Evolutionary conservation across 495 filamentous ascomycete species (phyloP).

Genomic region (Aspergillus saccharolyticus): DNA sequence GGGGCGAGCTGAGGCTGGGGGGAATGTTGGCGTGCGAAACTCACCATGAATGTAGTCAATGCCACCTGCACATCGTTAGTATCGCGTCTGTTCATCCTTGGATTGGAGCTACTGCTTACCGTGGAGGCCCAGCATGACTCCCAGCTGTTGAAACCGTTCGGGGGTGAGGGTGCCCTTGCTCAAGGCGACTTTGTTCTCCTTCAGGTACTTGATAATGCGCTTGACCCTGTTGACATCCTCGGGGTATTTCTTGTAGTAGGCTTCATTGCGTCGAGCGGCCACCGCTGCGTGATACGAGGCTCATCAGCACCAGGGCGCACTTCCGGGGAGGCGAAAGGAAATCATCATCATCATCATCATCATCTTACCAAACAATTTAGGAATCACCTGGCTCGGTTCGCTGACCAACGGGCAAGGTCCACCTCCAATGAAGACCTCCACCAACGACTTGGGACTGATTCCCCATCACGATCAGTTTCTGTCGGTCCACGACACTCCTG

Average conservation of each 20-base stretch:
- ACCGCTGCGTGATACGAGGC: conserved; percentile 53
- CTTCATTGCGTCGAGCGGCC: conserved; percentile 58
- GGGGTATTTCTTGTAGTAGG: conserved; percentile 80
- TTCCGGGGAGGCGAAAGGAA: too few relatives aligned
- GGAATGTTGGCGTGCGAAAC: too few relatives aligned
- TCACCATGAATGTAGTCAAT: conserved; percentile 61
- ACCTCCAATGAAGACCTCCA: conserved; percentile 77
- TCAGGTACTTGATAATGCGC: conserved; percentile 57
- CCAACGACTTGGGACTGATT: conserved; percentile 61
- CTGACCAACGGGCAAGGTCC: conserved; percentile 72
- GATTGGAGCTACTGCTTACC: conserved; percentile 55
- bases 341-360: too few relatives aligned
- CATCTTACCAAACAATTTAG: background rate
- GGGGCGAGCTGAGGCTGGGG: background rate
- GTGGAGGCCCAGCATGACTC: conserved; percentile 72
- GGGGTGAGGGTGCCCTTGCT: conserved; percentile 65
- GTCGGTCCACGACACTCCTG: background rate
- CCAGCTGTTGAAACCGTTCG: conserved; percentile 66
- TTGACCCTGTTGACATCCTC: conserved; percentile 73
- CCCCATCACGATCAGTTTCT: conserved; percentile 3
- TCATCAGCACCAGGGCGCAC: too few relatives aligned
- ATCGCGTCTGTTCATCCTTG: background rate
- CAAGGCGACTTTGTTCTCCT: conserved; percentile 50
- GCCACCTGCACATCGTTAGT: conserved; percentile 48
- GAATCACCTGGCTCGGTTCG: conserved; percentile 58